These are phyloP conservation scores for Aureobasidium vineae DNA, from an alignment of 2,329 filamentous ascomycete genomes.

Conservation along the genomic window DNA sequence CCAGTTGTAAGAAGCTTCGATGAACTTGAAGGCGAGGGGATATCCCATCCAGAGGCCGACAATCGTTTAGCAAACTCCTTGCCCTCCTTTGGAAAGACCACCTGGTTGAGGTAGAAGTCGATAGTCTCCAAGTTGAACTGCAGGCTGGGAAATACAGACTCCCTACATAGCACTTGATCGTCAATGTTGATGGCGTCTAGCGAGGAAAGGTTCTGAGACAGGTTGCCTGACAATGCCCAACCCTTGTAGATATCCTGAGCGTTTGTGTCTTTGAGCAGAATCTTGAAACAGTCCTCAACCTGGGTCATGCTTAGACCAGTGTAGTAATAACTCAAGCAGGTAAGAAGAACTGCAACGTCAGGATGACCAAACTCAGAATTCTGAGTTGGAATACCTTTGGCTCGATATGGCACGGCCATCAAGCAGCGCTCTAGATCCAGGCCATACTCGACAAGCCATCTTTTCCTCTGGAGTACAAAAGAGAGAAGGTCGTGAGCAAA, in stretches of 20 bases:
- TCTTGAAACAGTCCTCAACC: conserved; percentile 37
- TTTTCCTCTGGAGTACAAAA: conserved; percentile 59
- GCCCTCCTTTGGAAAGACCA: conserved; percentile 64
- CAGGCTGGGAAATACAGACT: conserved; percentile 43
- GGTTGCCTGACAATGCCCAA: conserved; percentile 30
- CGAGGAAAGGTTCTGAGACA: conserved; percentile 30
- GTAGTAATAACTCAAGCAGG: conserved; percentile 67
- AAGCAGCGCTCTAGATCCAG: conserved; percentile 51
- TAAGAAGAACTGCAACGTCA: conserved; percentile 64
- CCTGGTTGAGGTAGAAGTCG: conserved; percentile 65
- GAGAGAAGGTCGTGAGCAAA: conserved; percentile 60
- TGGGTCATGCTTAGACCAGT: conserved; percentile 53
- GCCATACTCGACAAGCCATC: conserved; percentile 64
- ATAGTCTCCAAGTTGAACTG: conserved; percentile 54
- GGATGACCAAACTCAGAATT: conserved; percentile 67
- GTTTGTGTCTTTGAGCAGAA: conserved; percentile 32
- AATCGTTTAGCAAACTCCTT: conserved; percentile 64
- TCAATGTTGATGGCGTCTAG: conserved; percentile 35
- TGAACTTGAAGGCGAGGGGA: conserved; percentile 54
- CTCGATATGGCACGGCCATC: conserved; percentile 65
- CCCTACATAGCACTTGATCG: conserved; percentile 31
- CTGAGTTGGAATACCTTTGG: conserved; percentile 62
- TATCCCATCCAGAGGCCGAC: conserved; percentile 66
- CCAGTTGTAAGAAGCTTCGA: conserved; percentile 56
- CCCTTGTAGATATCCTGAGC: conserved; percentile 33